A percentile compares a stretch with the other conserved stretches of the same genome.
Conservation (phyloP, 352 stramenopile species). For the Stephanocyclus meneghinianus region DNA sequence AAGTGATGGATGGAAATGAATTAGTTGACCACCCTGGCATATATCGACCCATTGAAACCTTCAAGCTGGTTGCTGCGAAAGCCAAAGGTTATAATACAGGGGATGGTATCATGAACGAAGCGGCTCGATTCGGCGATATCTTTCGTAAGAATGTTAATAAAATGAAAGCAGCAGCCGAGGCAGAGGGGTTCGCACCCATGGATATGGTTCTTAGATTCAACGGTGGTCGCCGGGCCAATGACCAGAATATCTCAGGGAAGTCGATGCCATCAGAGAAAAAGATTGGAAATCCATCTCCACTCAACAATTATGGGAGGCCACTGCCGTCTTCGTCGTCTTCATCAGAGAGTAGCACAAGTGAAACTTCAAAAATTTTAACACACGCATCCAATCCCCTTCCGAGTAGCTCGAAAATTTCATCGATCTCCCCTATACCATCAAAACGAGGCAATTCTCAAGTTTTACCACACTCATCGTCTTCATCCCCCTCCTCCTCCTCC, state of each 20-base stretch:
- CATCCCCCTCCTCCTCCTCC: constrained; percentile 14
- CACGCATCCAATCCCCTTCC: not conserved
- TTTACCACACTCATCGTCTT: constrained; percentile 5
- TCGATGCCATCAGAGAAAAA: not conserved
- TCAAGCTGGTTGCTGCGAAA: constrained; percentile 11
- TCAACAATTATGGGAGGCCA: not conserved
- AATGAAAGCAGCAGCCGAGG: constrained; percentile 34
- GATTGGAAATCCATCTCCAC: not conserved
- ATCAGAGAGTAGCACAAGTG: constrained; percentile 13
- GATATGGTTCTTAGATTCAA: constrained; percentile 36
- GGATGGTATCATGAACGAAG: constrained; percentile 27
- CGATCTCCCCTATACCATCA: not conserved
- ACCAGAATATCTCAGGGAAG: not conserved
- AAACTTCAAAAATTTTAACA: not conserved
- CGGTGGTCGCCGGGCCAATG: constrained; percentile 1
- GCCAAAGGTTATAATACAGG: constrained; percentile 13
- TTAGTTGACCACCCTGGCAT: constrained; percentile 33
- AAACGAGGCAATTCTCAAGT: not conserved
- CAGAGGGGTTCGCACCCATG: constrained; percentile 50
- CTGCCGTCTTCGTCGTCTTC: constrained; percentile 5
- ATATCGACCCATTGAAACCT: constrained; percentile 24
- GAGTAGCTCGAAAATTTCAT: not conserved
- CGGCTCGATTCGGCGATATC: constrained; percentile 31
- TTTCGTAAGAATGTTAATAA: constrained; percentile 39
- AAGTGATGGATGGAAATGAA: constrained; percentile 20